Evolutionary conservation across 768 basidiomycete genomes (phyloP), one percentile per base, ranked within the genome.

Genomic region (Collybiopsis confluens): DNA sequence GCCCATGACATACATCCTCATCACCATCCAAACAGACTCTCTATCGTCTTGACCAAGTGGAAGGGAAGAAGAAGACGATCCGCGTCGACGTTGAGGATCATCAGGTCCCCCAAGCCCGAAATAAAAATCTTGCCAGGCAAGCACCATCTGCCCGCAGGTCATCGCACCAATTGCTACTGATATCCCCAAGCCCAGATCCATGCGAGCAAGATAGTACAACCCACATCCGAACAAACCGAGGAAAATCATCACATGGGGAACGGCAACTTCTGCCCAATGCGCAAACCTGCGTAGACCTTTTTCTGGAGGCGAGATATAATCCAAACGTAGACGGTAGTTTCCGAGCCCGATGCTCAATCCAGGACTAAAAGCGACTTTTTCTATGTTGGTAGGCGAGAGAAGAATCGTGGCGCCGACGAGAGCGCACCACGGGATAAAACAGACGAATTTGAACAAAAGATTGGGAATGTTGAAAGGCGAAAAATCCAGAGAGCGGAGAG

Each of bases 371-470:
- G 71, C 61, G 42, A 78, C 54, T 20, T 49, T 46, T 38, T 73
- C 70, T 50, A 78, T 66, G 52, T 68, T 56, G 20, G 61, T 57
- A 0, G 77, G 76, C 43, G 59, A 70, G 33, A 74, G 59, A 5
- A 75, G 48, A 45, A 78, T 73, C 13, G 67, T 60, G 3, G 68
- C 75, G 28, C 77, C 76, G n/a, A 76, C 73, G 30, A 68, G 62
- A 36, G 71, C 61, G 52, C 74, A 75, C 77, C 77, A 78, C 33
- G 77, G 77, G 0, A 78, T 47, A 56, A 78, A 76, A 20, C 69
- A 59, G 2, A 70, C 4, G 10, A 68, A 36, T 35, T 65, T 64
- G 28, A 67, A 49, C 20, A 66, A 48, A 41, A 63, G 50, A 28
- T 48, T 38, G 21, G 64, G 33, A 24, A 67, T 37, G 30, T 60